phyloP scores from a whole-genome alignment of 2,329 filamentous ascomycete genomes.

The Fusarium neocosmosporiellum region DNA sequence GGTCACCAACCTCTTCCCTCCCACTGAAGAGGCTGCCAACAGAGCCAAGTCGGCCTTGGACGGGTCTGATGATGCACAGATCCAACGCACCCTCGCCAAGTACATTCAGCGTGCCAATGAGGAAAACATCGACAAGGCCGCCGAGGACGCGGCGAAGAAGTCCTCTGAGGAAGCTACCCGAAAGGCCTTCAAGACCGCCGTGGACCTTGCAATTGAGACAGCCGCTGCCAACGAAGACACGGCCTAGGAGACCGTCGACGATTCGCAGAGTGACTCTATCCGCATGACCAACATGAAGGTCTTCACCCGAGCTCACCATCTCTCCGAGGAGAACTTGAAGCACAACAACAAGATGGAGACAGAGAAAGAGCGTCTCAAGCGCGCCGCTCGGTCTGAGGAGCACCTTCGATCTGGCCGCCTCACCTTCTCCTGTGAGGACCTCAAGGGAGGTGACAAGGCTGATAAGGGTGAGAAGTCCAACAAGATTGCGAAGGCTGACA shows the following conservation, averaged over 20 bases:
- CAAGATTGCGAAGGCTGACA: neutral
- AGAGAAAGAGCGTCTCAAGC: neutral
- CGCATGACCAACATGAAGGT: conserved; percentile 2
- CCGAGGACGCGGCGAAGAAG: neutral
- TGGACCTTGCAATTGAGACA: neutral
- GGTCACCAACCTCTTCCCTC: conserved; percentile 9
- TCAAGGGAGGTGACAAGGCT: neutral
- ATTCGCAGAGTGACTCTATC: conserved; percentile 1
- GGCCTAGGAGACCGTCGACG: neutral
- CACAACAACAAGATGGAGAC: conserved; percentile 10
- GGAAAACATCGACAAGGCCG: neutral
- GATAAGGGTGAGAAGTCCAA: conserved; percentile 1
- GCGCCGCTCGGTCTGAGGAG: conserved; percentile 9
- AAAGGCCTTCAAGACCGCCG: neutral
- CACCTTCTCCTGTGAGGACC: neutral
- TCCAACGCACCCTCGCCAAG: conserved; percentile 12
- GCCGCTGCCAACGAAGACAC: neutral
- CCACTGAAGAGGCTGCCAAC: conserved; percentile 16
- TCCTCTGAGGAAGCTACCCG: neutral
- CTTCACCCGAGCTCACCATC: conserved; percentile 4
- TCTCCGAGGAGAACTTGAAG: conserved; percentile 26
- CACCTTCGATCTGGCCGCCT: neutral
- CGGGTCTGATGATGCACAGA: neutral
- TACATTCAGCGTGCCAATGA: neutral
- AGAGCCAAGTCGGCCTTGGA: conserved; percentile 17